Evolutionary conservation across 1,284 basidiomycete species (phyloP).

Genomic region (Papiliotrema laurentii): DNA sequence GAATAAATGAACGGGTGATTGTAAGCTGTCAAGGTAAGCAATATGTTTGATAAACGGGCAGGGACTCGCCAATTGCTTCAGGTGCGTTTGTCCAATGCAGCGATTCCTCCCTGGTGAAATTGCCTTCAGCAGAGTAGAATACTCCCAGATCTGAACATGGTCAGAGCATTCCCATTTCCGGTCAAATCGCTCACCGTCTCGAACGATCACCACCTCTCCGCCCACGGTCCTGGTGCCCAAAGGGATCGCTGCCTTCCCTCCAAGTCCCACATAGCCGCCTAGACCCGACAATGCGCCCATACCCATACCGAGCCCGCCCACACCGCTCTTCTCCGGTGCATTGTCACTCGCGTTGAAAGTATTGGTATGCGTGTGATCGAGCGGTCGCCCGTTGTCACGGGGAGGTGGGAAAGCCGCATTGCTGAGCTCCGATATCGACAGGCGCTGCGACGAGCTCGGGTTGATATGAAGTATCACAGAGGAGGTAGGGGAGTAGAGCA

Average conservation of each 20-base stretch:
- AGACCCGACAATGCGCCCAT: slow-evolving; percentile 61
- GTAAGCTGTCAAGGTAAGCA: too few species aligned
- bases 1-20: slow-evolving; percentile 81
- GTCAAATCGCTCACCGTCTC: slow-evolving; percentile 63
- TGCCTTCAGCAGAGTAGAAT: slow-evolving; percentile 67
- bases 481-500: slow-evolving; percentile 70
- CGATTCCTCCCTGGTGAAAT: slow-evolving; percentile 56
- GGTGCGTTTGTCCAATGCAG: slow-evolving; percentile 76
- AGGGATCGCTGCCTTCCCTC: slow-evolving; percentile 64
- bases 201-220: slow-evolving; percentile 67
- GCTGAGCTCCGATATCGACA: slow-evolving; percentile 64
- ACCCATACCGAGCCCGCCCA: slow-evolving; percentile 14
- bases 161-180: neutral
- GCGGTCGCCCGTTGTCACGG: slow-evolving; percentile 52
- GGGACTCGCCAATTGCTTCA: slow-evolving; percentile 68
- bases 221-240: slow-evolving; percentile 59
- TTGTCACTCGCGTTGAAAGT: neutral
- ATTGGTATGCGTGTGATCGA: neutral
- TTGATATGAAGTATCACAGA: slow-evolving; percentile 60
- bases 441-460: slow-evolving; percentile 56
- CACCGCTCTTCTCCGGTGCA: neutral
- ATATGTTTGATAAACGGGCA: too few species aligned
- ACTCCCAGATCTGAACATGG: slow-evolving; percentile 61
- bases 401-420: slow-evolving; percentile 61
- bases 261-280: slow-evolving; percentile 83